Evolutionary conservation across 768 basidiomycete species (phyloP).

Genomic region (Heimioporus sp.): DNA sequence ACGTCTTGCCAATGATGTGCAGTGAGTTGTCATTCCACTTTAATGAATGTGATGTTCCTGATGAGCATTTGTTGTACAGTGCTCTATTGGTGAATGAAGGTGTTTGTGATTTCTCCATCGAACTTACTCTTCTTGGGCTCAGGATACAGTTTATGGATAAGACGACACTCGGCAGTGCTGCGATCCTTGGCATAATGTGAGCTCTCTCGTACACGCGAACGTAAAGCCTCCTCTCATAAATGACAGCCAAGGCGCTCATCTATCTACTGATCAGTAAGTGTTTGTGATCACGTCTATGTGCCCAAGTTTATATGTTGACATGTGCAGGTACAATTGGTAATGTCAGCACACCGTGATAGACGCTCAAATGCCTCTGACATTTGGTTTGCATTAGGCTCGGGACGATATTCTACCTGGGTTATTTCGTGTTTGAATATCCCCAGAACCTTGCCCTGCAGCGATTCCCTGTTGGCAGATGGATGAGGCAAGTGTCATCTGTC

Average conservation of each 20-base stretch:
- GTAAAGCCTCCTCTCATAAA: neutral
- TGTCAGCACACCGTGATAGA: neutral
- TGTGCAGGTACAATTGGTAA: constrained; percentile 63
- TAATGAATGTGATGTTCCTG: neutral
- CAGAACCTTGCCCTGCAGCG: constrained; percentile 70
- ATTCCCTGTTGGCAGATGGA: constrained; percentile 79
- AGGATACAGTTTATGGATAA: constrained; percentile 81
- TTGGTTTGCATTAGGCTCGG: constrained; percentile 51
- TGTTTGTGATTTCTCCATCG: too few species aligned
- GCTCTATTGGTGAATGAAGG: constrained; percentile 47
- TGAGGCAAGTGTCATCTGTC: constrained; percentile 48
- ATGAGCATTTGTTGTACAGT: constrained; percentile 28
- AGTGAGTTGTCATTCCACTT: constrained; percentile 40
- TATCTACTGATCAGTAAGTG: constrained; percentile 62
- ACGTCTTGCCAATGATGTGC: constrained; percentile 71
- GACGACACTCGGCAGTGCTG: constrained; percentile 62
- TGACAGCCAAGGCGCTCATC: constrained; percentile 53
- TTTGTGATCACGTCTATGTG: neutral
- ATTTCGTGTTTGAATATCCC: constrained; percentile 69
- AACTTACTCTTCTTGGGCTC: neutral
- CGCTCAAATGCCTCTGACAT: too few species aligned
- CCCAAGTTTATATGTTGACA: neutral
- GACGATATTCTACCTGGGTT: constrained; percentile 71
- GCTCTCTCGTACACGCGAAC: constrained; percentile 10
- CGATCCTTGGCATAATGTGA: constrained; percentile 69